Conservation (phyloP, 257 asterid genomes). For the Solanum pennellii region DNA sequence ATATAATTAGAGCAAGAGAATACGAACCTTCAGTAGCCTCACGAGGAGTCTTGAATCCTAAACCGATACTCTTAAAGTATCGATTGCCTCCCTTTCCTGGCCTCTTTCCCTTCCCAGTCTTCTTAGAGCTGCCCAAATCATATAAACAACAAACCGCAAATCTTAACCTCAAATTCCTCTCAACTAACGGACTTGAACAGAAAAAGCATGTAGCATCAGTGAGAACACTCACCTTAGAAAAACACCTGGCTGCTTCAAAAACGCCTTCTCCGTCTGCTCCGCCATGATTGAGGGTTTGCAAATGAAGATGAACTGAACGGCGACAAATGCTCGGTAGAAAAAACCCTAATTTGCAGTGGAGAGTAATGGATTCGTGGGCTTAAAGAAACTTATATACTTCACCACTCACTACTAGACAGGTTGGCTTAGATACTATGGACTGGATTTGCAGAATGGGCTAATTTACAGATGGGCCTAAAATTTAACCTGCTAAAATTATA, state of each 20-base stretch:
- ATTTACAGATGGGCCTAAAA: not conserved
- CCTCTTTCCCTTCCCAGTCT: constrained; percentile 34
- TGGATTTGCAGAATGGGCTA: not conserved
- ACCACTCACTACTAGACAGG: not conserved
- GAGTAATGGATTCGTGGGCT: not conserved
- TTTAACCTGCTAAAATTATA: too few relatives aligned
- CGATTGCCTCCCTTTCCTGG: constrained; percentile 42
- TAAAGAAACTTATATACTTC: not conserved
- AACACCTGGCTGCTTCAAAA: constrained; percentile 12
- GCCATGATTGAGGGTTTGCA: not conserved
- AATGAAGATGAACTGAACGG: not conserved
- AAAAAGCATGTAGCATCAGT: not conserved
- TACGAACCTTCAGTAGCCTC: constrained; percentile 31
- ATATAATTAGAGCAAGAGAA: not conserved
- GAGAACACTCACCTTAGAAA: not conserved
- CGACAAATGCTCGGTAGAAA: not conserved
- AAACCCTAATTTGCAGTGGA: not conserved
- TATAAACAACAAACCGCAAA: not conserved
- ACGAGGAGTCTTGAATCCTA: constrained; percentile 36
- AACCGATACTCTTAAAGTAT: constrained; percentile 31
- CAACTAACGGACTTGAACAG: too few relatives aligned
- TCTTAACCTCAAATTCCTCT: not conserved
- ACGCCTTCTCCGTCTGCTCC: constrained; percentile 13
- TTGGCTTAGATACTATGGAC: not conserved
- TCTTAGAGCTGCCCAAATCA: constrained; percentile 25